These are phyloP conservation scores for Linnemannia exigua DNA, from an alignment of 192 early-diverging fungal species.

Conservation along the genomic window DNA sequence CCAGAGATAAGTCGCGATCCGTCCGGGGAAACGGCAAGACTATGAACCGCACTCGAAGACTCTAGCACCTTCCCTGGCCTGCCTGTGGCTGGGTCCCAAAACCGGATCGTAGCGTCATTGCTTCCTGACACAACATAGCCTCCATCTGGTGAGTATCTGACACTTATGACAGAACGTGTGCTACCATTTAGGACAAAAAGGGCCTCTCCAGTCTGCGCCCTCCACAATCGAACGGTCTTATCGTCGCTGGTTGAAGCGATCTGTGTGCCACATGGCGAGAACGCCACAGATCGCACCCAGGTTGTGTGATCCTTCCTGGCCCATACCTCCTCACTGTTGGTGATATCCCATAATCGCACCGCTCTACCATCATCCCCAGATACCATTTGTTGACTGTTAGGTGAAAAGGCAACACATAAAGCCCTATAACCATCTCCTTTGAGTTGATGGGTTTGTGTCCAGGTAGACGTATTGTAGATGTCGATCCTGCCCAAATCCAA, in stretches of 20 bases:
- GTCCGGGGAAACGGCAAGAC: background rate
- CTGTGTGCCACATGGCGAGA: background rate
- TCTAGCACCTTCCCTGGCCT: background rate
- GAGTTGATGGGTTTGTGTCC: background rate
- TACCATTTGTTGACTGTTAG: background rate
- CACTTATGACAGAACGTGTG: background rate
- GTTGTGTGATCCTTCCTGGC: background rate
- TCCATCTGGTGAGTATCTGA: background rate
- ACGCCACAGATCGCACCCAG: background rate
- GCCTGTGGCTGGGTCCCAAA: background rate
- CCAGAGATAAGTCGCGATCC: too few species aligned
- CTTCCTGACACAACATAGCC: background rate
- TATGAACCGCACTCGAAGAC: background rate
- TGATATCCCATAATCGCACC: background rate
- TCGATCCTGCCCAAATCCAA: background rate
- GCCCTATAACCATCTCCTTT: background rate
- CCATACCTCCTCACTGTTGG: background rate
- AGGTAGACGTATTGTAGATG: background rate
- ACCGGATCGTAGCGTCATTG: background rate
- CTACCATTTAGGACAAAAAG: background rate
- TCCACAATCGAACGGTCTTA: background rate
- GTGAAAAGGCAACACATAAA: background rate
- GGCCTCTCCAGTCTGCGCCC: background rate
- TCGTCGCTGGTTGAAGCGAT: background rate
- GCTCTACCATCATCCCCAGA: background rate